Conservation (phyloP, 129 eudicot species). For the Pseudognaphalium luteoalbum region DNA sequence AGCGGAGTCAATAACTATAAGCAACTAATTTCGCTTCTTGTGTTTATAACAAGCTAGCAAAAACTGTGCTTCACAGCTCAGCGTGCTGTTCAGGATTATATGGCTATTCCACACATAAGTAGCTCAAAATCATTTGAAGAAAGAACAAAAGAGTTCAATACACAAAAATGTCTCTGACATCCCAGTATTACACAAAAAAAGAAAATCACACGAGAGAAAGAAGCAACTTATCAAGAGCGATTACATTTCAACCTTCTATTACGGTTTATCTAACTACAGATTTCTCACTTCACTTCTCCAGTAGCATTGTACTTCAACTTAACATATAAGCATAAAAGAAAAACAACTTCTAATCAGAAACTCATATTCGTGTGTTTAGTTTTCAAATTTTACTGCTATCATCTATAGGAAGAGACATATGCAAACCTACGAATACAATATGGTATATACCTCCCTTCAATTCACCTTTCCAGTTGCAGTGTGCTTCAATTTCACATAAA, state of each 20-base stretch:
- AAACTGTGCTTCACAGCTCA: slow-evolving; percentile 25
- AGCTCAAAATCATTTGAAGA: slow-evolving; percentile 11
- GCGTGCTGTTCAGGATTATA: neutral
- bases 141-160: neutral
- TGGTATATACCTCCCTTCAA: neutral
- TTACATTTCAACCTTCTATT: neutral
- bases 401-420: neutral
- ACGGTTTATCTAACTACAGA: too few species aligned
- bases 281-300: too few species aligned
- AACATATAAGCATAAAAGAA: too few species aligned
- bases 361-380: neutral
- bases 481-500: neutral
- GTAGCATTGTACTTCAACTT: too few species aligned
- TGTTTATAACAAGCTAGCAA: slow-evolving; percentile 17
- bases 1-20: slow-evolving; percentile 2
- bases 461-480: slow-evolving; percentile 4
- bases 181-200: too few species aligned
- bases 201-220: too few species aligned
- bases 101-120: neutral
- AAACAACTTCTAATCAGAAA: neutral
- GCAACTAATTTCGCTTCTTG: slow-evolving; percentile 16
- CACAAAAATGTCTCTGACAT: too few species aligned
- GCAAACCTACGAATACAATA: slow-evolving; percentile 8
- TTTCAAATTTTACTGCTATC: slow-evolving; percentile 12
- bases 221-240: too few species aligned